A percentile compares a stretch with the other conserved stretches of the same genome.
Conservation (phyloP, 139 green algal genomes). For the Coccomyxa sp. region DNA sequence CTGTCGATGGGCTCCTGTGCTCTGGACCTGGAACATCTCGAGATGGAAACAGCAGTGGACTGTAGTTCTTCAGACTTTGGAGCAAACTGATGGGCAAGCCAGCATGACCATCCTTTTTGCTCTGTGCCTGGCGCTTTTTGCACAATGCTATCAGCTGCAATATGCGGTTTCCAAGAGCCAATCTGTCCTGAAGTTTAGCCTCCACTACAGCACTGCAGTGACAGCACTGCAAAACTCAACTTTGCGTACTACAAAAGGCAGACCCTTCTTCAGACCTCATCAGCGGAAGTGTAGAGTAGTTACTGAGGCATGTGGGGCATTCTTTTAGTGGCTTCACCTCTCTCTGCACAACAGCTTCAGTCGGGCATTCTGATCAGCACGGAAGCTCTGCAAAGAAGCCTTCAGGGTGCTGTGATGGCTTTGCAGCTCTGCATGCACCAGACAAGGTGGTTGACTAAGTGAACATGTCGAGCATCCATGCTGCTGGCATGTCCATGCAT, state of each 20-base stretch:
- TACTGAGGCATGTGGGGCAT: too few relatives aligned
- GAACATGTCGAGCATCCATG: background rate
- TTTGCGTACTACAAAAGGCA: background rate
- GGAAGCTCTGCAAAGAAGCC: constrained; percentile 50
- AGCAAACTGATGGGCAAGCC: too few relatives aligned
- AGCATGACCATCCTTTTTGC: too few relatives aligned
- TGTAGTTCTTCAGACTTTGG: too few relatives aligned
- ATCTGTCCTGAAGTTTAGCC: background rate
- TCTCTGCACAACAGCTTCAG: constrained; percentile 57
- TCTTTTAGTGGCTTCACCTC: background rate
- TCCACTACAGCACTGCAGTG: background rate
- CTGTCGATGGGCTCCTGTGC: too few relatives aligned
- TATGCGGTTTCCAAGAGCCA: too few relatives aligned
- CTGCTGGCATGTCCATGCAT: background rate
- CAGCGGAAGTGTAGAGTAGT: background rate
- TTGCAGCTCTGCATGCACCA: constrained; percentile 35
- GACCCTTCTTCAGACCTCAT: background rate
- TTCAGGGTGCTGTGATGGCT: constrained; percentile 76
- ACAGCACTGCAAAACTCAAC: background rate
- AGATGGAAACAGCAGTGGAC: too few relatives aligned
- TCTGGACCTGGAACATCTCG: too few relatives aligned
- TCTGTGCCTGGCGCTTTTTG: too few relatives aligned
- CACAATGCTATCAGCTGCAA: too few relatives aligned
- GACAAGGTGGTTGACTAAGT: background rate
- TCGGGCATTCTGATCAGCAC: constrained; percentile 41